phyloP scores from a whole-genome alignment of 2,329 filamentous ascomycete species.

The Tolypocladium sp. region DNA sequence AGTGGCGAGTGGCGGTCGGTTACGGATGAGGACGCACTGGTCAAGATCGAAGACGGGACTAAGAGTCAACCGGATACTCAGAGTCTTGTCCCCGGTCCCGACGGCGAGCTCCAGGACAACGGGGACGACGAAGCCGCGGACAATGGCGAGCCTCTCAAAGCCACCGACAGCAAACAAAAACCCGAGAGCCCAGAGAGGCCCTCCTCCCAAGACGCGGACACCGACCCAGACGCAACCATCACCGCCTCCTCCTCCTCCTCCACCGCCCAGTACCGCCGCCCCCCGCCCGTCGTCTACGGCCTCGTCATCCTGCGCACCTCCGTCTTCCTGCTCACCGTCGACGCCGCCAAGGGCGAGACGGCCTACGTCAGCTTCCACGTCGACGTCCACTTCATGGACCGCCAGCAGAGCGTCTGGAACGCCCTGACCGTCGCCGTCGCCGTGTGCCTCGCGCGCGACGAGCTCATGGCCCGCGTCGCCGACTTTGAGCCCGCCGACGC shows the following conservation, averaged over 20 bases:
- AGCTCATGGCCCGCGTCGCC: constrained; percentile 21
- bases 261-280: constrained; percentile 14
- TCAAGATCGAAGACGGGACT: not conserved
- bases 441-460: constrained; percentile 30
- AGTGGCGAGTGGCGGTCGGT: not conserved
- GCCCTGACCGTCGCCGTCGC: constrained; percentile 31
- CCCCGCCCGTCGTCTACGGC: constrained; percentile 32
- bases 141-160: not conserved
- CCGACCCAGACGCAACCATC: constrained; percentile 2
- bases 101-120: not conserved
- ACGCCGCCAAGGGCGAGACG: constrained; percentile 24
- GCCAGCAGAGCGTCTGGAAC: constrained; percentile 33
- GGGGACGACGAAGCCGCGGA: not conserved
- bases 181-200: too few species aligned
- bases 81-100: not conserved
- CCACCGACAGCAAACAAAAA: not conserved
- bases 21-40: not conserved
- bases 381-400: constrained; percentile 28
- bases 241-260: not conserved
- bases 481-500: constrained; percentile 24
- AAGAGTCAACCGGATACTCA: not conserved
- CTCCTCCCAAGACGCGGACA: not conserved
- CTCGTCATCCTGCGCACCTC: constrained; percentile 30
- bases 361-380: constrained; percentile 33
- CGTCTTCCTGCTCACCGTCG: constrained; percentile 29